Base-by-base conservation (phyloP, 2,329 filamentous ascomycete species). In the Colletotrichum falcatum region DNA sequence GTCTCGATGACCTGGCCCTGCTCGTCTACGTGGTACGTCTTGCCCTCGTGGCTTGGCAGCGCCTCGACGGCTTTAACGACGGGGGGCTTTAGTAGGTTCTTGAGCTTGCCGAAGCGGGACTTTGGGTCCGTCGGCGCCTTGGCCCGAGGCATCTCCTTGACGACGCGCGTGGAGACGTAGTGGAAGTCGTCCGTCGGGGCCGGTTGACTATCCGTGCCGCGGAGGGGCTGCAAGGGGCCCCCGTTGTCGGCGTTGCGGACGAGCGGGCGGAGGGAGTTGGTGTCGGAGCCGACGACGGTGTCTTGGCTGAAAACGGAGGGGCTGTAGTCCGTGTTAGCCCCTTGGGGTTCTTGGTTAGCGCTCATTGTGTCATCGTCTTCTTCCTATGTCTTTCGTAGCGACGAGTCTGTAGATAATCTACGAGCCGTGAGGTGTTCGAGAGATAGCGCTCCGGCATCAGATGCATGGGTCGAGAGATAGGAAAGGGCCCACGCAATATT, bases 21-120 rank as follows among this genome's bases (percentile, higher is more conserved):
- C 37, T 72, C 64, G 55, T 73, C 42, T 11, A 72, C 37, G n/a
- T 68, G 69, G 48, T 73, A 73, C 18, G 70, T 62, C 65, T 73
- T 73, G n/a, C 65, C 65, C 51, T 73, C 71, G 6, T 53, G n/a
- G 44, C 12, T 66, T 0, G 71, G 69, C 49, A 73, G 64, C 35
- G 61, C 56, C 18, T 69, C 71, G 1, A 60, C 48, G 0, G 71
- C 71, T 53, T 69, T 69, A 23, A 70, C 71, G 23, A 59, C 71
- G 28, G 69, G 69, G 5, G 71, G 61, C 53, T 69, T 73, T 48
- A 73, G 54, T 33, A 72, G 55, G 35, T 46, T 65, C 53, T 66
- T 72, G 30, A 73, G 42, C 44, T 42, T 69, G n/a, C 55, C 42
- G 28, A 73, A 44, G n/a, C 26, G n/a, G 12, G 61, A 63, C 23